phyloP scores from a whole-genome alignment of 352 stramenopile species.

The Phytophthora sp. region DNA sequence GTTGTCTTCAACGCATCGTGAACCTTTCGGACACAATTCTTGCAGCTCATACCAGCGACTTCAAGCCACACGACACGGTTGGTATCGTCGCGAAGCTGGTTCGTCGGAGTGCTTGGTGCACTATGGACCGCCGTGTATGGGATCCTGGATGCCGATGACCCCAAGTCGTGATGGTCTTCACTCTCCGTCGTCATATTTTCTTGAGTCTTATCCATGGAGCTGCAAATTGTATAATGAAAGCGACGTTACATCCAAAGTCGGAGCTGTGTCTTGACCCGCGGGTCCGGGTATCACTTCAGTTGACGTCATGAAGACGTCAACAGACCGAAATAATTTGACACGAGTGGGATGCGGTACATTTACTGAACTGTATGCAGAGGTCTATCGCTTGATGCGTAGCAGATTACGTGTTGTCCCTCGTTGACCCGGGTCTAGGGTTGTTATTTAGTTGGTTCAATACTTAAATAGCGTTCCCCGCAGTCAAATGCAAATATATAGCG shows the following conservation, averaged over 20 bases:
- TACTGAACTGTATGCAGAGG: too few relatives aligned
- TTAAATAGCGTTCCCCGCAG: too few relatives aligned
- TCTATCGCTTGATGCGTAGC: constrained; percentile 19
- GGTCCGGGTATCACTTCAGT: constrained; percentile 12
- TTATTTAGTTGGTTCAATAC: too few relatives aligned
- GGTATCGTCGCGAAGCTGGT: background rate
- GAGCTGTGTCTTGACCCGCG: constrained; percentile 1
- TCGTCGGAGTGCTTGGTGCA: background rate
- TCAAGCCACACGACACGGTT: constrained; percentile 6
- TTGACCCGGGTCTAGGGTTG: constrained; percentile 3
- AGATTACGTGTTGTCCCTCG: background rate
- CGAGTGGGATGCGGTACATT: constrained; percentile 30
- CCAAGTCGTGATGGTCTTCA: too few relatives aligned
- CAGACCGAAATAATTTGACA: constrained; percentile 24
- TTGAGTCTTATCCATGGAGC: background rate
- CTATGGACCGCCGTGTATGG: background rate
- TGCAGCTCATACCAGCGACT: constrained; percentile 88
- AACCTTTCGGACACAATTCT: constrained; percentile 84
- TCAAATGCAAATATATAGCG: too few relatives aligned
- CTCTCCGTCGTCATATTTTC: background rate
- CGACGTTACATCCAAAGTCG: too few relatives aligned
- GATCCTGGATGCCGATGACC: too few relatives aligned
- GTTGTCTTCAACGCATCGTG: constrained; percentile 73
- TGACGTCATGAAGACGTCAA: constrained; percentile 34
- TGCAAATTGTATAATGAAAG: constrained; percentile 13